Evolutionary conservation across 140 eudicot genomes (phyloP).

Genomic region (Erigeron philadelphicus): DNA sequence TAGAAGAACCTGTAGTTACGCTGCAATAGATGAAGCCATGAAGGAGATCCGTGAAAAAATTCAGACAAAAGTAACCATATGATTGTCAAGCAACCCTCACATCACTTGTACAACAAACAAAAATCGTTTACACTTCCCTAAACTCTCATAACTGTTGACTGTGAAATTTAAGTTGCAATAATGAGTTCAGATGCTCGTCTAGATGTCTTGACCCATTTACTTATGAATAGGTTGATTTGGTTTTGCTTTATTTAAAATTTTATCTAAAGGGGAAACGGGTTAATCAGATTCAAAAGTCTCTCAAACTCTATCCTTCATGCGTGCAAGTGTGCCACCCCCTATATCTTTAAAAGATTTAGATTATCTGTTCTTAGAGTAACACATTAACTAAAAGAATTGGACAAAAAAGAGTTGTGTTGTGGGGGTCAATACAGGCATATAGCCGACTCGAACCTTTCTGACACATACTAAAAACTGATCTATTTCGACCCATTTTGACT

Average conservation of each 20-base stretch:
- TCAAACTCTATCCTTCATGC: background rate
- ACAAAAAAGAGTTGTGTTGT: background rate
- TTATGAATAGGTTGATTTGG: background rate
- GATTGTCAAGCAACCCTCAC: background rate
- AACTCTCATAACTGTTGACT: background rate
- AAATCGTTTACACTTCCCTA: too few relatives aligned
- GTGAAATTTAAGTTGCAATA: background rate
- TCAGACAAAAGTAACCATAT: slow-evolving; percentile 7
- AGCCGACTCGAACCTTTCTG: background rate
- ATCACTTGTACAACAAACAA: background rate
- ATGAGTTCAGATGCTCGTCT: background rate
- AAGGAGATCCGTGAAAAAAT: background rate
- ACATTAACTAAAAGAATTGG: background rate
- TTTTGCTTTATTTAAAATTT: background rate
- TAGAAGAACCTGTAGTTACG: slow-evolving; percentile 92
- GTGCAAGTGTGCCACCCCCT: background rate
- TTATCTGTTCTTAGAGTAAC: background rate
- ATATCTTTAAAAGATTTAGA: background rate
- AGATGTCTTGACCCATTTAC: background rate
- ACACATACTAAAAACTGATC: background rate
- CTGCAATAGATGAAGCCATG: slow-evolving; percentile 41
- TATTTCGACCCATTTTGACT: background rate
- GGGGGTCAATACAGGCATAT: background rate
- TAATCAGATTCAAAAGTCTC: background rate
- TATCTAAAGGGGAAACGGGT: background rate